Percentiles rank a stretch among this genome's conserved stretches.
Conservation (phyloP, 75 land plant genomes). For the Sequoiadendron giganteum region DNA sequence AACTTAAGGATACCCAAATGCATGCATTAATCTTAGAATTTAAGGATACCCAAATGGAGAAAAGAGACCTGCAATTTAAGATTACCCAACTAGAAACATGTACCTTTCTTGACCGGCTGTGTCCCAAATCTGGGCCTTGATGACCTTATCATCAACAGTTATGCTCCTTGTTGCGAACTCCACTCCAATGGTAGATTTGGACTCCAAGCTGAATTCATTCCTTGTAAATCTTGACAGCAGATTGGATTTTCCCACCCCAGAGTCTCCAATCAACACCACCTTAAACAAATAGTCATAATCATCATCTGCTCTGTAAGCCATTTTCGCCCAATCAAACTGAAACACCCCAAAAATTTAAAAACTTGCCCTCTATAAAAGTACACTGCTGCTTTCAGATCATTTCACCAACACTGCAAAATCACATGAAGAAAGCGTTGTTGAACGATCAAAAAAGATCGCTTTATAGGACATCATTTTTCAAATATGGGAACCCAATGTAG, state of each 20-base stretch:
- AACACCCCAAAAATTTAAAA: neutral
- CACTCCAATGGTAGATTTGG: constrained; percentile 73
- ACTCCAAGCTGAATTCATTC: constrained; percentile 62
- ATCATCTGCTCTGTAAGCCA: constrained; percentile 57
- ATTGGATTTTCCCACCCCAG: constrained; percentile 56
- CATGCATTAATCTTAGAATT: neutral
- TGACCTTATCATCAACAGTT: constrained; percentile 49
- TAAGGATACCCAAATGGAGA: neutral
- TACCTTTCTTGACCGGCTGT: constrained; percentile 74
- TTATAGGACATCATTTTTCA: neutral
- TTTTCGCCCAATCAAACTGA: neutral
- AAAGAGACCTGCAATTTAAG: neutral
- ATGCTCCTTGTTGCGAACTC: constrained; percentile 68
- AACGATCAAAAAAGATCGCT: neutral
- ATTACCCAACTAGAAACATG: neutral
- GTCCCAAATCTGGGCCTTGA: constrained; percentile 77
- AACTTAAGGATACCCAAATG: neutral
- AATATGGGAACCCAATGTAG: neutral
- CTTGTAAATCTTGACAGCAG: constrained; percentile 51
- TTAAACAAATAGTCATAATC: constrained; percentile 66
- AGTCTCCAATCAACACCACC: constrained; percentile 59
- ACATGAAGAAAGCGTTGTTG: neutral
- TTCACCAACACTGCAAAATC: neutral
- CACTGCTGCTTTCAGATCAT: neutral
- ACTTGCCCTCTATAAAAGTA: neutral